These are phyloP conservation scores for Dipodascopsis uninucleata DNA, from an alignment of 805 yeast genomes.

Conservation along the genomic window DNA sequence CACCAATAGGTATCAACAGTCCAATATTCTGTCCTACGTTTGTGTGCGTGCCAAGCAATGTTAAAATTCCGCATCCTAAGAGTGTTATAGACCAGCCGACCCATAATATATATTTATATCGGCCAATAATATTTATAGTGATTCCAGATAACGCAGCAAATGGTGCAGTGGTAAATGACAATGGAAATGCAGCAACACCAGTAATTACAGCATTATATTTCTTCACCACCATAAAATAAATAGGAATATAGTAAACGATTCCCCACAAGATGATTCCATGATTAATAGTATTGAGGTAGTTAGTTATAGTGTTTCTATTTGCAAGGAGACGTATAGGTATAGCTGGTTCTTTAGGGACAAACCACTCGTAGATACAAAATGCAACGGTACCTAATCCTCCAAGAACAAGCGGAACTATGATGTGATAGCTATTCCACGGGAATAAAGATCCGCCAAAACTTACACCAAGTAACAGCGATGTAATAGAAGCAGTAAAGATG, in stretches of 20 bases:
- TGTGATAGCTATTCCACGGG: conserved; percentile 55
- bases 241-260: conserved; percentile 37
- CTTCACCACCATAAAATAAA: too few relatives aligned
- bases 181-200: too few relatives aligned
- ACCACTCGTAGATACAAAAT: conserved; percentile 36
- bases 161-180: too few relatives aligned
- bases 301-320: conserved; percentile 39
- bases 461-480: conserved; percentile 47
- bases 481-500: conserved; percentile 43
- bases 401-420: conserved; percentile 47
- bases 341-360: conserved; percentile 45
- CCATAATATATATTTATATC: background rate
- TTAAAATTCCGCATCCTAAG: conserved; percentile 46
- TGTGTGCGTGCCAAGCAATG: conserved; percentile 6
- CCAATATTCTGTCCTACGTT: background rate
- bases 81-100: background rate
- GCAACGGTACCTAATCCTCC: conserved; percentile 46
- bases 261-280: conserved; percentile 41
- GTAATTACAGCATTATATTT: too few relatives aligned
- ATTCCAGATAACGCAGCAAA: too few relatives aligned
- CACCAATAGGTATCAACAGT: conserved; percentile 39
- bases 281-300: conserved; percentile 40
- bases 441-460: conserved; percentile 53
- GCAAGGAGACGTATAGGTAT: conserved; percentile 44
- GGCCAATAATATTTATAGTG: too few relatives aligned